Evolutionary conservation across 2,329 filamentous ascomycete species (phyloP), one percentile per base, ranked within the genome.

Genomic region (Fusarium coffeatum): DNA sequence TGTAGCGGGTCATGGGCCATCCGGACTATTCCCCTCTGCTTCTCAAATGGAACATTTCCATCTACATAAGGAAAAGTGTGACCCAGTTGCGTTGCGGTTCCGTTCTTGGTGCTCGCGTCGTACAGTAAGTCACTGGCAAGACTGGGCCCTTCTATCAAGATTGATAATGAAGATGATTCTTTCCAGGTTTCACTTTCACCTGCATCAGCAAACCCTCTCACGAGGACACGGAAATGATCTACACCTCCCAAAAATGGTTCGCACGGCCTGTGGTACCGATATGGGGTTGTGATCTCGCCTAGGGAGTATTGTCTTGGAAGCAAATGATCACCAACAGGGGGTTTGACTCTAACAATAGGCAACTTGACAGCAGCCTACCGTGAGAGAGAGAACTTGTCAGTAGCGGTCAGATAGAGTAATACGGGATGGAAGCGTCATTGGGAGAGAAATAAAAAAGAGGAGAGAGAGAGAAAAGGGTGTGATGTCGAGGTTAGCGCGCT

Each of bases 401-500:
- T 49, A 50, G 54, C 42, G 49, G 63, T 59, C 58, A 67, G 51
- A 49, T 25, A 41, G 25, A 47, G 15, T n/a, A 49, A 50, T 18
- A 43, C 34, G 49, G 27, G 32, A 58, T 51, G 32, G 48, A 65
- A 58, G 59, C 51, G 43, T 48, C 59, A 59, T 47, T 30, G 12
- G 23, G 49, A 27, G 30, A n/a, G 3, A 30, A 30, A 7, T 3
- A 30, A 30, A n/a, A 22, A 41, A 27, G 49, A 58, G 15, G n/a
- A 22, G 47, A 28, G 49, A 58, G 30, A n/a, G 18, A 18, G 18
- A 37, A 37, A 37, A 40, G 43, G 51, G 28, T 42, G 43, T 63
- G 57, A 54, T 51, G 64, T 68, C 25, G 43, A 55, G 63, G 40
- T 58, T 59, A 72, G 69, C 41, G 59, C 32, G 59, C 59, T 69